A percentile compares a stretch with the other conserved stretches of the same genome.
These are phyloP conservation scores for Cystofilobasidium ferigula DNA, from an alignment of 768 basidiomycete species.

Conservation along the genomic window DNA sequence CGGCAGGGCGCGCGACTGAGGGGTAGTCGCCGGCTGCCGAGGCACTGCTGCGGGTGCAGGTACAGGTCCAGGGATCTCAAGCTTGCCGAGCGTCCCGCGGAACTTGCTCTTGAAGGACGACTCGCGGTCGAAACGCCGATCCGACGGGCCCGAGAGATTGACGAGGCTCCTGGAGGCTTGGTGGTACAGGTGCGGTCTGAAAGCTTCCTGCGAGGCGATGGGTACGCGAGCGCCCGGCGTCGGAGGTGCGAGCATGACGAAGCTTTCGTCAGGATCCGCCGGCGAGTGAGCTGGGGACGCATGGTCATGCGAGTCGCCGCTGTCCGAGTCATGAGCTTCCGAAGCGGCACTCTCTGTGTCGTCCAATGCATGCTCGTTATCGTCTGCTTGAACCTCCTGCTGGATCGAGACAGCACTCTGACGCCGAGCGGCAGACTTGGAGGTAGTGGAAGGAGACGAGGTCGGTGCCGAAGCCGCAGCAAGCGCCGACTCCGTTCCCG, in stretches of 20 bases:
- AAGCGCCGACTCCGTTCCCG: no score
- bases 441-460: no score
- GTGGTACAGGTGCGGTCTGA: constrained; percentile 28
- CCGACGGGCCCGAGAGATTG: constrained; percentile 26
- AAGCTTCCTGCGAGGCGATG: constrained; percentile 14
- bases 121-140: constrained; percentile 25
- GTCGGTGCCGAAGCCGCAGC: no score
- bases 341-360: background rate
- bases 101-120: constrained; percentile 24
- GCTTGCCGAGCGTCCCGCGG: constrained; percentile 26
- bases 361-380: background rate
- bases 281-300: constrained; percentile 13
- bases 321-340: background rate
- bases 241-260: constrained; percentile 18
- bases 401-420: no score
- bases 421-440: no score
- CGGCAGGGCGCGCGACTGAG: background rate
- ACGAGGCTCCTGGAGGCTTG: constrained; percentile 29
- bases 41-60: constrained; percentile 24
- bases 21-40: background rate
- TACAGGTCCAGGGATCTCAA: constrained; percentile 27
- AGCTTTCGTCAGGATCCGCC: constrained; percentile 29
- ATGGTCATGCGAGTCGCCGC: background rate
- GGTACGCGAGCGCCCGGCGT: constrained; percentile 18
- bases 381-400: background rate